phyloP scores from a whole-genome alignment of 352 stramenopile genomes.

The Pythium rhizo-oryzae region DNA sequence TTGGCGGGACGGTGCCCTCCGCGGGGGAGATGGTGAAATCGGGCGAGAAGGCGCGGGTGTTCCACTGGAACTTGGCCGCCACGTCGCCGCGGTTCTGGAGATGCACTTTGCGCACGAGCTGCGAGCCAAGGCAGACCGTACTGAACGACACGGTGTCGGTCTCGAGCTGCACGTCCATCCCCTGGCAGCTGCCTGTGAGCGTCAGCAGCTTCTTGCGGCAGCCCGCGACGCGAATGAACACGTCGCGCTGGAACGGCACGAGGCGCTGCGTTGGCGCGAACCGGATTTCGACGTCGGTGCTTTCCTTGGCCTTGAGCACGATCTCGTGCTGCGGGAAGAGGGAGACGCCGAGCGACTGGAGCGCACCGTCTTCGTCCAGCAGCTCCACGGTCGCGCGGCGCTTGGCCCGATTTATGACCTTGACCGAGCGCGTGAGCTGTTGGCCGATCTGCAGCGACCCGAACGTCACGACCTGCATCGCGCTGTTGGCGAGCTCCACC shows the following conservation, averaged over 20 bases:
- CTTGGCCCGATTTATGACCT: conserved; percentile 88
- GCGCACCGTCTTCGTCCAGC: conserved; percentile 37
- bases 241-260: conserved; percentile 61
- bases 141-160: conserved; percentile 91
- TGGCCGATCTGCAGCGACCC: conserved; percentile 86
- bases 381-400: conserved; percentile 72
- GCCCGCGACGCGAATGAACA: conserved; percentile 67
- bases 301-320: conserved; percentile 77
- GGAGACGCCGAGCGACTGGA: conserved; percentile 55
- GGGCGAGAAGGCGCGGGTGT: conserved; percentile 61
- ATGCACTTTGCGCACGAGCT: conserved; percentile 79
- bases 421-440: conserved; percentile 64
- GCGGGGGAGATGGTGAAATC: conserved; percentile 84
- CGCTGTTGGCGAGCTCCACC: conserved; percentile 88
- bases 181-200: conserved; percentile 85
- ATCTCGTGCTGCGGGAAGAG: conserved; percentile 72
- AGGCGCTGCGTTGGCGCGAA: conserved; percentile 76
- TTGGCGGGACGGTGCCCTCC: conserved; percentile 83
- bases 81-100: conserved; percentile 93
- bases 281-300: conserved; percentile 66
- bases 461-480: conserved; percentile 84
- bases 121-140: conserved; percentile 86
- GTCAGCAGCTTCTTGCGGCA: conserved; percentile 76
- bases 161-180: conserved; percentile 91
- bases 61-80: conserved; percentile 89